Evolutionary conservation across 1,284 basidiomycete species (phyloP), one percentile per base, ranked within the genome.

Genomic region (Megacollybia platyphylla): DNA sequence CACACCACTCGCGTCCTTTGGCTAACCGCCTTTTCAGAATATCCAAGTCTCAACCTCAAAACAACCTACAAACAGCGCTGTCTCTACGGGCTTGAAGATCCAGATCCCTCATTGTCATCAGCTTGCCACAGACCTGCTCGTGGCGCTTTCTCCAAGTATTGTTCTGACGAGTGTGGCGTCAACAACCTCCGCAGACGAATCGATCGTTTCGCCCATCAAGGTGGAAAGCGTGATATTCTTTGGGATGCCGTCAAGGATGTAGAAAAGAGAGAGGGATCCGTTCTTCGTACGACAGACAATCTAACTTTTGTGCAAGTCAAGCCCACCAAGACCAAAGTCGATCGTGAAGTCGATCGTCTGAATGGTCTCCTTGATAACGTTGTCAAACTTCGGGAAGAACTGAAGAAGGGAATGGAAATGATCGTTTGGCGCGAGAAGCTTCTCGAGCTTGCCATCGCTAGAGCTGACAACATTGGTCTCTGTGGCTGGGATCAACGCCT

Each of bases 401-500:
- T 81, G 49, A 79, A 78, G 58, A 68, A 65, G 36, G 77, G 75
- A 35, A 68, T 84, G 64, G 82, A 85, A 44, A 64, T 76, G 31
- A 64, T 83, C 5, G 46, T 67, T 2, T 84, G 79, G 76, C 67
- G 84, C 41, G 77, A 81, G 59, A 68, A 68, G 45, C 54, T 88
- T 20, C 59, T 85, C 11, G 69, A 75, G 42, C 65, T 84, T 28
- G 84, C 84, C 6, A 67, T 62, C 6, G 72, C 72, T 36, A 67
- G 81, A 18, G 73, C 79, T 7, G 74, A 75, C 43, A 59, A 60
- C 11, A 55, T 74, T 15, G 71, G 70, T 7, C 71, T 75, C 48
- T 91, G 87, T 59, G 87, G 87, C 1, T 89, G 87, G 78, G 87
- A 91, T 57, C 76, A 79, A 51, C 68, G 87, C 24, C 63, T 91